Base-by-base conservation (phyloP, 2,329 filamentous ascomycete genomes). In the Pseudogymnoascus verrucosus region DNA sequence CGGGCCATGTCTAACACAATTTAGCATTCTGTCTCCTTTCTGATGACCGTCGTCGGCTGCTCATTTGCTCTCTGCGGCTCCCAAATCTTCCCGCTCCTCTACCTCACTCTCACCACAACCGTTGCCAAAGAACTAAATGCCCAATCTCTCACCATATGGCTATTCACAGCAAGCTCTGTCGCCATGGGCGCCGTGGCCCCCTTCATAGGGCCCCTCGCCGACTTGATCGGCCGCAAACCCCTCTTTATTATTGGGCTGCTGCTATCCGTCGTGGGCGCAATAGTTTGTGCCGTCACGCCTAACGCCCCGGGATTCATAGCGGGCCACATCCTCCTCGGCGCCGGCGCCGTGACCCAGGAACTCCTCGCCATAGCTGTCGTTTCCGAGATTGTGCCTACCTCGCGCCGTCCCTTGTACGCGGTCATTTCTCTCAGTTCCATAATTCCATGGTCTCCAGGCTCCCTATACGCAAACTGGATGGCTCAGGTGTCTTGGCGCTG, bases 401-500 rank as follows among this genome's bases (percentile, higher is more conserved):
- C 34, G 19, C 57, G 60, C 8, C 64, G 64, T 3, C 61, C 61
- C 1, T 36, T 65, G 19, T 63, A 62, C 8, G 60, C 63, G 10
- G 64, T 62, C 2, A 63, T 61, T 39, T 16, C 42, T 3, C 47
- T 63, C 12, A 40, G 60, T 19, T 44, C 51, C 5, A 63, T 65
- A 19, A 60, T 60, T 19, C 64, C 64, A 3, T 60, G 62, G 16
- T 57, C 62, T 5, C 64, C 64, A 1, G 61, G 51, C 5, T 63
- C 64, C 6, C 51, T 65, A 3, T 65, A 65, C n/a, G 64, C 61
- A 12, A 62, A 65, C 19, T 47, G 59, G 59, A 78, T 79, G 63
- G 74, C 78, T n/a, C 71, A 72, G 21, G 66, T 77, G 60, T 72
- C 71, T 36, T 73, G 69, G 60, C 79, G 78, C 76, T 73, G 77